Conservation (phyloP, 768 basidiomycete genomes). For the Chlorophyllum brunneum region DNA sequence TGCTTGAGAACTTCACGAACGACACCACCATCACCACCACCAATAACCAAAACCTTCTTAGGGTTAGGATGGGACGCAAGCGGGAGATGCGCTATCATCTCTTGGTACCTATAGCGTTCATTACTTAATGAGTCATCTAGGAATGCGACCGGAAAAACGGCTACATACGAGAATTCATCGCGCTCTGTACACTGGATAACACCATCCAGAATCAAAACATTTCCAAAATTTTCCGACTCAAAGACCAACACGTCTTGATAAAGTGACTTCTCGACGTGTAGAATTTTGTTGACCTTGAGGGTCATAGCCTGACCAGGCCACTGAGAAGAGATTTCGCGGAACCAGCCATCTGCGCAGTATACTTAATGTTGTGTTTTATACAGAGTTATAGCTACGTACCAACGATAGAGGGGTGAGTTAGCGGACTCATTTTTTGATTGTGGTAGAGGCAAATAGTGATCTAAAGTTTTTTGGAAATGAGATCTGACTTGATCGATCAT, state of each 20-base stretch:
- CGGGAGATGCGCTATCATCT: conserved; percentile 99
- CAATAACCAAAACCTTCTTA: conserved; percentile 93
- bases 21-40: conserved; percentile 97
- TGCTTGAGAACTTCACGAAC: conserved; percentile 97
- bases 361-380: too few relatives aligned
- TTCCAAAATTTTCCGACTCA: conserved; percentile 94
- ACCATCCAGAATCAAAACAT: conserved; percentile 92
- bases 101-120: conserved; percentile 78
- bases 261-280: conserved; percentile 89
- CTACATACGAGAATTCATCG: conserved; percentile 91
- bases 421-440: conserved; percentile 41
- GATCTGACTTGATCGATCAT: background rate
- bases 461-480: background rate
- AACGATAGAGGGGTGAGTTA: conserved; percentile 53
- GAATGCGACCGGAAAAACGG: too few relatives aligned
- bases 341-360: conserved; percentile 79
- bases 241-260: conserved; percentile 99
- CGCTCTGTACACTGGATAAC: conserved; percentile 97
- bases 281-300: conserved; percentile 90
- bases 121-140: background rate
- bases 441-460: background rate
- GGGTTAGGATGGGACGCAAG: conserved; percentile 95
- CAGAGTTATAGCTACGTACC: conserved; percentile 27
- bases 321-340: conserved; percentile 90
- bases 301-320: conserved; percentile 99